Conservation (phyloP, 208 protist species). For the Leishmania tropica region DNA sequence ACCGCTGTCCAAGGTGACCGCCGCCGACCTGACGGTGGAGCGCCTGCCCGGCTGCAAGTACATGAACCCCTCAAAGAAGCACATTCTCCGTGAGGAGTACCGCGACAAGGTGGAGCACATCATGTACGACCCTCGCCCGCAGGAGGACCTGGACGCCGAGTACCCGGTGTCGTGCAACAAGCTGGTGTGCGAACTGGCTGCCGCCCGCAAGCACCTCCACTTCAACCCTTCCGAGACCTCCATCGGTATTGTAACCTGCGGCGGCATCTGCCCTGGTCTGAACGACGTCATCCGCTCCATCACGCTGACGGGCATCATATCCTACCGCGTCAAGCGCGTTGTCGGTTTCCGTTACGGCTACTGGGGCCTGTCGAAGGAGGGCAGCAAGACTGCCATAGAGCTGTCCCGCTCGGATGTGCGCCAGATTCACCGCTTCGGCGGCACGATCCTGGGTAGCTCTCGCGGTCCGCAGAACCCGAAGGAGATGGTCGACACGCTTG, state of each 20-base stretch:
- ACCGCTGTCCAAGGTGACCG: conserved; percentile 57
- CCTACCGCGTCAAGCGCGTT: conserved; percentile 92
- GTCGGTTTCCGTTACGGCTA: conserved; percentile 94
- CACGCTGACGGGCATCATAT: conserved; percentile 67
- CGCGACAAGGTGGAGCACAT: conserved; percentile 81
- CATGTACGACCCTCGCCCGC: conserved; percentile 88
- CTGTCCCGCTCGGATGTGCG: conserved; percentile 76
- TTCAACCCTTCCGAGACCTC: conserved; percentile 89
- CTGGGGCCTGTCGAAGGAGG: conserved; percentile 90
- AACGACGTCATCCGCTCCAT: conserved; percentile 96
- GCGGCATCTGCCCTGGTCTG: conserved; percentile 96
- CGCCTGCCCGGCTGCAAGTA: conserved; percentile 75
- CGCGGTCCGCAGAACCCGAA: conserved; percentile 86
- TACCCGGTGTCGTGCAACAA: conserved; percentile 74
- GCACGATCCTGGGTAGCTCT: conserved; percentile 93
- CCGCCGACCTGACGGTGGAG: conserved; percentile 78
- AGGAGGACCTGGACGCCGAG: conserved; percentile 50
- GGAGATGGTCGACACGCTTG: conserved; percentile 93
- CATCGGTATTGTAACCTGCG: conserved; percentile 95
- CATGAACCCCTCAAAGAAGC: conserved; percentile 84
- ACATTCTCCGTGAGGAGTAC: conserved; percentile 73
- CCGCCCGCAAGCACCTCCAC: conserved; percentile 82
- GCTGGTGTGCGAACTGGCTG: conserved; percentile 79
- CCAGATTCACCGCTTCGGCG: conserved; percentile 93
- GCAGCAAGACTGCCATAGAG: conserved; percentile 87